Evolutionary conservation across 1,139 yeast genomes (phyloP).

Genomic region (Taiozyma sp.): DNA sequence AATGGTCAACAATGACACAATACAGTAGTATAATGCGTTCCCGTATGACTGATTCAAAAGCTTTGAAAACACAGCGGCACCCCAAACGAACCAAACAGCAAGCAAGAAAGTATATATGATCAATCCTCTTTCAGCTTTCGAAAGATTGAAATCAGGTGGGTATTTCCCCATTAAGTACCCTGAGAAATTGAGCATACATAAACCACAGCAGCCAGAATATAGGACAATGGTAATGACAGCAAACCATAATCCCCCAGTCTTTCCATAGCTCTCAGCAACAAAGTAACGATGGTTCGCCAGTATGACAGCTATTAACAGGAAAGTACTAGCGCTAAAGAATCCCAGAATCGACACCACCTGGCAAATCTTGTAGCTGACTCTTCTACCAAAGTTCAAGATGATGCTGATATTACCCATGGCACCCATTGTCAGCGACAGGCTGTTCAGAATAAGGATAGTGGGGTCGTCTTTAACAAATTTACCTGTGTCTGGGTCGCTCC

Average conservation of each 20-base stretch:
- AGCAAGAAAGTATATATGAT: slow-evolving; percentile 65
- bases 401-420: slow-evolving; percentile 59
- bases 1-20: slow-evolving; percentile 67
- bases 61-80: slow-evolving; percentile 50
- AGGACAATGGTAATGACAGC: slow-evolving; percentile 59
- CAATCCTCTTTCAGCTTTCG: slow-evolving; percentile 60
- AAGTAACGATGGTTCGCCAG: slow-evolving; percentile 37
- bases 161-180: slow-evolving; percentile 58
- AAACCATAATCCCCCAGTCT: slow-evolving; percentile 71
- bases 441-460: slow-evolving; percentile 49
- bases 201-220: slow-evolving; percentile 49
- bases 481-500: slow-evolving; percentile 29
- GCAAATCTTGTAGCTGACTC: slow-evolving; percentile 48
- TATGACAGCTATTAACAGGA: slow-evolving; percentile 47
- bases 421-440: slow-evolving; percentile 58
- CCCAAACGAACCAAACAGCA: slow-evolving; percentile 64
- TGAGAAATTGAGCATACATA: slow-evolving; percentile 49
- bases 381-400: slow-evolving; percentile 58
- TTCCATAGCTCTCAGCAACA: slow-evolving; percentile 14
- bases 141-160: slow-evolving; percentile 63
- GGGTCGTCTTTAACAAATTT: slow-evolving; percentile 30
- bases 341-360: slow-evolving; percentile 58
- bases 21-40: slow-evolving; percentile 61
- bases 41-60: slow-evolving; percentile 46
- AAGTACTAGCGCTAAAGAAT: slow-evolving; percentile 52